Conservation (phyloP, 805 yeast species). For the Wickerhamomyces pijperi region DNA sequence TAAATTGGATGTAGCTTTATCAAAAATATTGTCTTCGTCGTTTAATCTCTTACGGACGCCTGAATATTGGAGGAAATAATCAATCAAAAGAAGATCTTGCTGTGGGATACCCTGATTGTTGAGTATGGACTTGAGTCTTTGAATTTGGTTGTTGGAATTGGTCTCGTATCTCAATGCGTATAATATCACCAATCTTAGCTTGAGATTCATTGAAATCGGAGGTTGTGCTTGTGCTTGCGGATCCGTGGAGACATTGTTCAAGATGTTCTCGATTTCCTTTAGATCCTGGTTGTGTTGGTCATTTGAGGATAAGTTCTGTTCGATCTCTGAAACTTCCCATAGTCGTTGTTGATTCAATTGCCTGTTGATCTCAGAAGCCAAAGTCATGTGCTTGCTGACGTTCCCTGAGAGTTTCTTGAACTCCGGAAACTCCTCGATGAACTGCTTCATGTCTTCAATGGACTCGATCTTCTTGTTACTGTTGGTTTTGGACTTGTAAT, state of each 20-base stretch:
- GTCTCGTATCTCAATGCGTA: constrained; percentile 65
- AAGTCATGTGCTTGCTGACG: constrained; percentile 84
- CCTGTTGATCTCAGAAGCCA: constrained; percentile 78
- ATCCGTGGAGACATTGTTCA: constrained; percentile 17
- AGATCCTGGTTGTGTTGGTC: constrained; percentile 48
- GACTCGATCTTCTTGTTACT: constrained; percentile 62
- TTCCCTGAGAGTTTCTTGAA: constrained; percentile 79
- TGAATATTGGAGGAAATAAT: constrained; percentile 31
- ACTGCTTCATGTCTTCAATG: constrained; percentile 80
- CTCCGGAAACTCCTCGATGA: constrained; percentile 90
- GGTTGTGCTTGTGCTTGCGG: constrained; percentile 24
- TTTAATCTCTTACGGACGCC: constrained; percentile 33
- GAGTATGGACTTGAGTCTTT: constrained; percentile 26
- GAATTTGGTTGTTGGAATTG: constrained; percentile 32
- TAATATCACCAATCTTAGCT: constrained; percentile 61
- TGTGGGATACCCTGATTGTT: constrained; percentile 22
- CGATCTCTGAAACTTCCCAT: constrained; percentile 83
- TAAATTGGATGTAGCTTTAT: constrained; percentile 17
- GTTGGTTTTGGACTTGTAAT: constrained; percentile 72
- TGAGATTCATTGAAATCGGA: constrained; percentile 39
- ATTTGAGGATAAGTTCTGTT: constrained; percentile 70
- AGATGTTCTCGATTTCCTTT: constrained; percentile 40
- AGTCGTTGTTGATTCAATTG: constrained; percentile 51
- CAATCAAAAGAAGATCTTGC: constrained; percentile 16
- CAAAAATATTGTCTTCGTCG: constrained; percentile 21